phyloP scores from a whole-genome alignment of 2,329 filamentous ascomycete genomes.

The Colletotrichum tabaci region DNA sequence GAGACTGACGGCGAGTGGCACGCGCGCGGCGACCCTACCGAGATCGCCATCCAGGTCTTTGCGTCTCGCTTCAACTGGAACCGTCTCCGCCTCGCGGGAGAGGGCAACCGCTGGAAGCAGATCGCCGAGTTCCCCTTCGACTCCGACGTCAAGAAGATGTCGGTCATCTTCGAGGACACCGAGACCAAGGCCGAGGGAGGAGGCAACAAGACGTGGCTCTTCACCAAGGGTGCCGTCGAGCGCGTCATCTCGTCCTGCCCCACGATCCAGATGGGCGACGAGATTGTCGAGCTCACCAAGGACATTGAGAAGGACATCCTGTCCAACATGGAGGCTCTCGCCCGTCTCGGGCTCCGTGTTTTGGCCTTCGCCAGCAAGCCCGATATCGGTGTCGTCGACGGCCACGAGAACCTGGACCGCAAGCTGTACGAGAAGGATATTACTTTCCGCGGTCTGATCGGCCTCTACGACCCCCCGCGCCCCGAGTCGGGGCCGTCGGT shows the following conservation, averaged over 20 bases:
- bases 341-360: constrained; percentile 77
- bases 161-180: constrained; percentile 72
- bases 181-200: constrained; percentile 44
- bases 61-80: constrained; percentile 78
- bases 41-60: constrained; percentile 83
- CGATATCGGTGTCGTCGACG: constrained; percentile 53
- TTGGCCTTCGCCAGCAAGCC: constrained; percentile 73
- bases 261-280: constrained; percentile 60
- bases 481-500: constrained; percentile 75
- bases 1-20: constrained; percentile 70
- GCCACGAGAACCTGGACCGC: constrained; percentile 64
- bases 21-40: constrained; percentile 77
- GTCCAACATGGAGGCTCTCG: constrained; percentile 78
- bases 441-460: constrained; percentile 77
- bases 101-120: constrained; percentile 68
- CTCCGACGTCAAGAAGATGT: constrained; percentile 83
- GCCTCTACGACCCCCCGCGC: constrained; percentile 81
- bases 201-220: constrained; percentile 60
- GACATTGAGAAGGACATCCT: constrained; percentile 71
- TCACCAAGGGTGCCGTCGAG: constrained; percentile 80
- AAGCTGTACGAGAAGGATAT: constrained; percentile 73
- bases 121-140: constrained; percentile 82
- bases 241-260: constrained; percentile 76
- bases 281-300: constrained; percentile 64
- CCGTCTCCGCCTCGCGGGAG: constrained; percentile 65